Evolutionary conservation across 2,329 filamentous ascomycete species (phyloP).

Genomic region (Aspergillus ibericus): DNA sequence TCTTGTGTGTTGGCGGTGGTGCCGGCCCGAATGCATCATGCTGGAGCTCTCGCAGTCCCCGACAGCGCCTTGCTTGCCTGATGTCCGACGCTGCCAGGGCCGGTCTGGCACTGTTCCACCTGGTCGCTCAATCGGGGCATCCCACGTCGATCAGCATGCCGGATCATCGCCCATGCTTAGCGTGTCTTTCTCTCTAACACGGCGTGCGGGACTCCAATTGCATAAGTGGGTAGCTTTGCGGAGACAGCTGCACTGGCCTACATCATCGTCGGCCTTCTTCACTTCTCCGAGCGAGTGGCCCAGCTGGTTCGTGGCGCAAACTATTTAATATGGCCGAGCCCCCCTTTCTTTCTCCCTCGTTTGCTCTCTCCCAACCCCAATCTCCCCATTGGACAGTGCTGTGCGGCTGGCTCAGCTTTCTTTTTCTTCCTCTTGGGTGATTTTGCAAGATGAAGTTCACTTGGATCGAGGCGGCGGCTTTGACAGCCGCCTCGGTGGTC

Average conservation of each 20-base stretch:
- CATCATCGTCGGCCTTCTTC: slow-evolving; percentile 3
- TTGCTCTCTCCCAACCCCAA: neutral
- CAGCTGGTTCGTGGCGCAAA: neutral
- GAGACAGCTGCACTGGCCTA: neutral
- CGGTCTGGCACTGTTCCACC: neutral
- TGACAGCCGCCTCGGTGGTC: slow-evolving; percentile 34
- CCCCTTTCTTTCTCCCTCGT: neutral
- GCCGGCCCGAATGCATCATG: slow-evolving; percentile 2
- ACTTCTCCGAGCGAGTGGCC: neutral
- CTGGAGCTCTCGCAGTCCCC: neutral
- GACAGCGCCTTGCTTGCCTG: slow-evolving; percentile 1
- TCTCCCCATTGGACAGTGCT: neutral
- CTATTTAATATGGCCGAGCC: slow-evolving; percentile 5
- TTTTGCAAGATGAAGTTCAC: slow-evolving; percentile 35
- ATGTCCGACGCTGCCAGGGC: neutral
- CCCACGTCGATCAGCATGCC: slow-evolving; percentile 4
- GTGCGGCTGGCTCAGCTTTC: neutral
- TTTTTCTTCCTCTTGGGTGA: slow-evolving; percentile 2
- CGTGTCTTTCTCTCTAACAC: neutral
- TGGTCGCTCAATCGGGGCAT: neutral
- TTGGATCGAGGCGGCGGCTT: slow-evolving; percentile 34
- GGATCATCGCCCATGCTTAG: neutral
- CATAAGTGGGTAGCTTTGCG: slow-evolving; percentile 5
- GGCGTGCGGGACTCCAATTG: neutral
- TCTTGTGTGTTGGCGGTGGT: neutral